These are phyloP conservation scores for Pseudopyricularia javanii DNA, from an alignment of 2,329 filamentous ascomycete species.

Conservation along the genomic window DNA sequence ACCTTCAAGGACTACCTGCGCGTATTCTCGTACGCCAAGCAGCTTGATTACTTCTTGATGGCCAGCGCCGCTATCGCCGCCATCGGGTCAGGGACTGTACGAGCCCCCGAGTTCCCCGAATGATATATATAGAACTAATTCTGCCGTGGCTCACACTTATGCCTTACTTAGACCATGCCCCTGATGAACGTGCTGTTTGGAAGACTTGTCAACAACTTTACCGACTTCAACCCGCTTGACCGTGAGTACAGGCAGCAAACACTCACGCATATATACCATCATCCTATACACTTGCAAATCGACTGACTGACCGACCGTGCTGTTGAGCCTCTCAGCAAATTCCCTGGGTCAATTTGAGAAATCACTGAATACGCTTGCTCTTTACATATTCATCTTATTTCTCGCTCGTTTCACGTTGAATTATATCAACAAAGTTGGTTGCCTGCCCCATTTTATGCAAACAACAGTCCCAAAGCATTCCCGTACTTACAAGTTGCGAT, in stretches of 20 bases:
- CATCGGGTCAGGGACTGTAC: conserved; percentile 34
- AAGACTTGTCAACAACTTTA: conserved; percentile 37
- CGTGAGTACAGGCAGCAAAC: background rate
- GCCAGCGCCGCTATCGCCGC: conserved; percentile 32
- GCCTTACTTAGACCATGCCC: conserved; percentile 31
- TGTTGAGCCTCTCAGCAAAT: background rate
- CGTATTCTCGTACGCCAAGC: conserved; percentile 41
- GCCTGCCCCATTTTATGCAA: background rate
- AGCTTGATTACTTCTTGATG: conserved; percentile 37
- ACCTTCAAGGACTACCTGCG: conserved; percentile 33
- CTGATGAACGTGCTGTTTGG: conserved; percentile 49
- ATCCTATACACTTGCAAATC: background rate
- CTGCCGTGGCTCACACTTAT: conserved; percentile 5
- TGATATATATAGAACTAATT: too few relatives aligned
- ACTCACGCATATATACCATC: background rate
- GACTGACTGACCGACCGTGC: background rate
- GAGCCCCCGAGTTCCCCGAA: too few relatives aligned
- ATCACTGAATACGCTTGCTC: conserved; percentile 30
- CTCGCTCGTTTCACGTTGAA: conserved; percentile 50
- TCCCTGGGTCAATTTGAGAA: conserved; percentile 20
- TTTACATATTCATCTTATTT: conserved; percentile 63
- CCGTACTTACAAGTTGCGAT: conserved; percentile 1
- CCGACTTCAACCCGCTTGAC: conserved; percentile 13
- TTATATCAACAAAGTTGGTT: conserved; percentile 29
- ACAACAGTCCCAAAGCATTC: background rate